Evolutionary conservation across 2,329 filamentous ascomycete species (phyloP).

Genomic region (Bimuria novae-zelandiae): DNA sequence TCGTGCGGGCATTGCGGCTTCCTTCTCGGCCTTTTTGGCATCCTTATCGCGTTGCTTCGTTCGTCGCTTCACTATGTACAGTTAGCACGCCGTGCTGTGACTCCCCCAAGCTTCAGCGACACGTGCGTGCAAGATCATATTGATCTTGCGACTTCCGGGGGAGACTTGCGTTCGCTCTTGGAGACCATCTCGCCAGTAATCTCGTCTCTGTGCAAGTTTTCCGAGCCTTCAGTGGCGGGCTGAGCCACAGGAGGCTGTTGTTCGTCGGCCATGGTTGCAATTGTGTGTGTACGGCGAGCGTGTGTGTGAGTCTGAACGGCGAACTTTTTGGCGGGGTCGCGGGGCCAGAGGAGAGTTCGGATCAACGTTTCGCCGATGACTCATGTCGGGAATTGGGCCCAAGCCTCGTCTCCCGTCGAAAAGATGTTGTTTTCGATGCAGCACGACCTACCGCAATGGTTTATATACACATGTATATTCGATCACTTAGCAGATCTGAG

Average conservation of each 20-base stretch:
- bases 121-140: conserved; percentile 52
- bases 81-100: not conserved
- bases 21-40: conserved; percentile 87
- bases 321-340: too few relatives aligned
- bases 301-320: too few relatives aligned
- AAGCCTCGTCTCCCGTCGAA: too few relatives aligned
- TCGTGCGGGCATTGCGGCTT: conserved; percentile 66
- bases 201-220: conserved; percentile 83
- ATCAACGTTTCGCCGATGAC: too few relatives aligned
- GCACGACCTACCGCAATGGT: too few relatives aligned
- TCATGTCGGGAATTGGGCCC: too few relatives aligned
- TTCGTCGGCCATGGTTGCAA: conserved; percentile 36
- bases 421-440: too few relatives aligned
- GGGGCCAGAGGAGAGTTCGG: too few relatives aligned
- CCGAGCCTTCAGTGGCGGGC: conserved; percentile 35
- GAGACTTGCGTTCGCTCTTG: conserved; percentile 50
- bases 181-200: conserved; percentile 82
- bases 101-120: not conserved
- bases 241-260: conserved; percentile 32
- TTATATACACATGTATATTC: too few relatives aligned
- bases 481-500: too few relatives aligned
- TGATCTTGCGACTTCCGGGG: too few relatives aligned
- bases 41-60: conserved; percentile 93
- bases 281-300: conserved; percentile 12
- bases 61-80: conserved; percentile 79